Evolutionary conservation across 805 yeast species (phyloP), one percentile per base, ranked within the genome.

Genomic region (Barnettozyma californica): DNA sequence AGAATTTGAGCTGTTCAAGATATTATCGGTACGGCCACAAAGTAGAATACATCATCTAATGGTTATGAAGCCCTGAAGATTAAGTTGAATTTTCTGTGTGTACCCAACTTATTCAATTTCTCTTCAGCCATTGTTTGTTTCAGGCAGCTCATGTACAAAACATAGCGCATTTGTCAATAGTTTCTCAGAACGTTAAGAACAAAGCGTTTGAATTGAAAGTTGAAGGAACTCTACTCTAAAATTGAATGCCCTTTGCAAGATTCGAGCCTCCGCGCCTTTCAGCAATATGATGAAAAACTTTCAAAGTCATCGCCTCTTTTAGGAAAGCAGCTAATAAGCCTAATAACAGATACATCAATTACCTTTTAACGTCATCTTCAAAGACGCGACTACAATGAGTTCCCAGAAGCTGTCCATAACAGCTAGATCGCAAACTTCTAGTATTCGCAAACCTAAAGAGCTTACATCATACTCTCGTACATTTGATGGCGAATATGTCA

Each of bases 371-470:
- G 4, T 13, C 9, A 11, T 29, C 8, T 23, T 5, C 25, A 29
- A 11, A 29, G 16, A 4, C 31, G 13, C 31, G 11, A 10, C 11
- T 16, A 9, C 33, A 29, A 29, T 29, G 33, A 29, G 33, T 13
- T n/a, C 14, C 7, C 33, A 29, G 27, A n/a, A 38, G 27, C 59
- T 66, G 14, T 60, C 43, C 9, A 64, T 45, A 68, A 78, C 10
- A 10, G 38, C 44, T 7, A 68, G 86, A 49, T 77, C 88, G 0
- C 71, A 77, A 27, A 76, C 83, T 9, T 81, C 92, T 0, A 79
- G 88, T 2, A 71, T 91, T 46, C 83, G 84, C 58, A 95, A 89
- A 64, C 98, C 99, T 2, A 84, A 83, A 54, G 97, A 94, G 65
- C 55, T 92, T 3, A 72, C 78, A n/a, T 64, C 78, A 4, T 92